phyloP scores from a whole-genome alignment of 1,139 yeast genomes.

The Pichia sp. region DNA sequence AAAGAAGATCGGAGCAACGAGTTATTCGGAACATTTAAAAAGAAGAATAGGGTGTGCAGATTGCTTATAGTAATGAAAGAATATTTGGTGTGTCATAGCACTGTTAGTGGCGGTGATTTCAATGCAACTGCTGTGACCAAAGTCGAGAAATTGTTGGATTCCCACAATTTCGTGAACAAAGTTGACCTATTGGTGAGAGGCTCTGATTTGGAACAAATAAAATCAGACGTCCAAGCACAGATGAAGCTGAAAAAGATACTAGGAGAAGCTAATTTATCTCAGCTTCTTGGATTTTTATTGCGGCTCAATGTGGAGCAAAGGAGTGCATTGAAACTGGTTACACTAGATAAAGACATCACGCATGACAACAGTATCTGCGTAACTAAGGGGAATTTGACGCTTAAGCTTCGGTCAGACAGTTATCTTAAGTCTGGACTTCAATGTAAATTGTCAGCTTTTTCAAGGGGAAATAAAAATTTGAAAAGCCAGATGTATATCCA shows the following conservation, averaged over 20 bases:
- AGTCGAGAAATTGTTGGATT: conserved; percentile 4
- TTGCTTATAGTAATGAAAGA: background rate
- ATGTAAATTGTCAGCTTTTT: conserved; percentile 25
- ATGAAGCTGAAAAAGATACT: background rate
- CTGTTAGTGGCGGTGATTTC: conserved; percentile 17
- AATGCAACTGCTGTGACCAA: background rate
- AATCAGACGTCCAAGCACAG: background rate
- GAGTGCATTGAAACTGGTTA: conserved; percentile 12
- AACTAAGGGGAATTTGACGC: conserved; percentile 28
- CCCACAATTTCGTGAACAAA: conserved; percentile 28
- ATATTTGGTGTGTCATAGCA: conserved; percentile 1
- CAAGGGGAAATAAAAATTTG: conserved; percentile 25
- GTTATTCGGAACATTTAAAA: background rate
- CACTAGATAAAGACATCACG: conserved; percentile 25
- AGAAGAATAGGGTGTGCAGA: background rate
- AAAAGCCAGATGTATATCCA: conserved; percentile 23
- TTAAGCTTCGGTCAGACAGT: conserved; percentile 32
- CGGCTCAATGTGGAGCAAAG: background rate
- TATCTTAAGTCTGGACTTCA: conserved; percentile 34
- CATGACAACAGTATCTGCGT: conserved; percentile 35
- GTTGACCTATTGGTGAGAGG: conserved; percentile 20
- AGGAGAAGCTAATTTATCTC: background rate
- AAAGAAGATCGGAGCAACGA: background rate
- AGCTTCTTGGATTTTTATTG: conserved; percentile 6
- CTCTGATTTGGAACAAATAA: conserved; percentile 1